A percentile compares a stretch with the other conserved stretches of the same genome.
Conservation (phyloP, 2,329 filamentous ascomycete species). For the Penicillium sp. region DNA sequence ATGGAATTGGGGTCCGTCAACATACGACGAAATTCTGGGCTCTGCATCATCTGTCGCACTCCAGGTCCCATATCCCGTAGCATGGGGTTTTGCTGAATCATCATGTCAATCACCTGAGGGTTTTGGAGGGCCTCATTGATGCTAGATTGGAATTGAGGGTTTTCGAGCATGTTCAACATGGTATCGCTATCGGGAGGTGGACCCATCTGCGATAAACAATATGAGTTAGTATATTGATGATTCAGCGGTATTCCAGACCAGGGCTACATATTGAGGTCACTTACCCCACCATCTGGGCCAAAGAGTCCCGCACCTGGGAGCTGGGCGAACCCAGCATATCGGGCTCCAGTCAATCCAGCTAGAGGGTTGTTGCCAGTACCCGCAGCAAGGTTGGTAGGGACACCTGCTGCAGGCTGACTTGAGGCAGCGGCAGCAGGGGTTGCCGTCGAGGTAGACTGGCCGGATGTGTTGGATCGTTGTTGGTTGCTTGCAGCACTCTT, state of each 20-base stretch:
- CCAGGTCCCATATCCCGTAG: conserved; percentile 69
- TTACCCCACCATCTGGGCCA: conserved; percentile 88
- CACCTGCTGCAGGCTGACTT: conserved; percentile 37
- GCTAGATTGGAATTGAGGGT: conserved; percentile 80
- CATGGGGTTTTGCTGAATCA: conserved; percentile 89
- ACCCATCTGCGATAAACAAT: conserved; percentile 68
- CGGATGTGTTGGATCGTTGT: conserved; percentile 56
- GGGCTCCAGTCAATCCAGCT: conserved; percentile 84
- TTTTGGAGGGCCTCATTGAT: conserved; percentile 97
- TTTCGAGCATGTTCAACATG: conserved; percentile 80
- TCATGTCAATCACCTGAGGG: conserved; percentile 89
- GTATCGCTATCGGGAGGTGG: conserved; percentile 79
- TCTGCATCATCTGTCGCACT: conserved; percentile 81
- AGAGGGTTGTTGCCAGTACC: conserved; percentile 78
- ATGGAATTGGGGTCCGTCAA: conserved; percentile 88
- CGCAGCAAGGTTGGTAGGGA: conserved; percentile 50
- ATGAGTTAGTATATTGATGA: background rate
- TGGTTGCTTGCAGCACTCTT: conserved; percentile 91
- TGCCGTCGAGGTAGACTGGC: conserved; percentile 45
- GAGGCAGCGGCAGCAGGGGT: conserved; percentile 32
- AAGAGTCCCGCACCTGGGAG: conserved; percentile 87
- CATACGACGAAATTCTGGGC: conserved; percentile 86
- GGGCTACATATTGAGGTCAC: conserved; percentile 38
- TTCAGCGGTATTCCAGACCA: background rate
- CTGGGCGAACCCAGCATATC: conserved; percentile 89